Percentiles rank a stretch among this genome's conserved stretches.
phyloP scores from a whole-genome alignment of 768 basidiomycete genomes.

The Guyanaporus albipodus region DNA sequence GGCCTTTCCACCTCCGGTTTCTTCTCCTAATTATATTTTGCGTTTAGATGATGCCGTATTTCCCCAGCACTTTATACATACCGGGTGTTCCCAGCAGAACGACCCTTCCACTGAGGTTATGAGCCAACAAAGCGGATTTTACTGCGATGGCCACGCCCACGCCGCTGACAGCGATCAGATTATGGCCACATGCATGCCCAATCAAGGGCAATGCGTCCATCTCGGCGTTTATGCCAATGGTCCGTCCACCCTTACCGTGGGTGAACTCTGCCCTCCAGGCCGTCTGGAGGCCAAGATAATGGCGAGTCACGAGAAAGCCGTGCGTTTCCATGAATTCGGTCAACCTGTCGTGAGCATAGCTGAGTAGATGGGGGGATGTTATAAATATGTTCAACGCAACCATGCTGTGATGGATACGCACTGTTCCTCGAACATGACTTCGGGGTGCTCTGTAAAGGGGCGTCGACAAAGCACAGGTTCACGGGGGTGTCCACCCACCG shows the following conservation, averaged over 20 bases:
- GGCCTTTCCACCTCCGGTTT: conserved; percentile 74
- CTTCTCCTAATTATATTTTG: conserved; percentile 54
- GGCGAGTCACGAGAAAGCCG: conserved; percentile 67
- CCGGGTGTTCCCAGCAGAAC: conserved; percentile 77
- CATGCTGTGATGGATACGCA: conserved; percentile 27
- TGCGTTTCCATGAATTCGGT: conserved; percentile 62
- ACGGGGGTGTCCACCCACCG: conserved; percentile 38
- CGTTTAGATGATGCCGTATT: background rate
- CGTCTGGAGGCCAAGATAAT: conserved; percentile 67
- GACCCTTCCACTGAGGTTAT: conserved; percentile 61
- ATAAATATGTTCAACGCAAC: conserved; percentile 6
- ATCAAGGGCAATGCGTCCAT: conserved; percentile 60
- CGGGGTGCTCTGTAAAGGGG: conserved; percentile 53
- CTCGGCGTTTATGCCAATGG: conserved; percentile 77
- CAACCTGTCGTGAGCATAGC: conserved; percentile 68
- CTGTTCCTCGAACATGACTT: conserved; percentile 64
- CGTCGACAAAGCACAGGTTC: conserved; percentile 4
- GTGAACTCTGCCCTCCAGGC: conserved; percentile 76
- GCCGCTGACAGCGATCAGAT: conserved; percentile 76
- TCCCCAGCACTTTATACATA: conserved; percentile 24
- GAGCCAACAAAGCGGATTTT: conserved; percentile 60
- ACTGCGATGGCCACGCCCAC: conserved; percentile 72
- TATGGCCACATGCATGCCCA: conserved; percentile 75
- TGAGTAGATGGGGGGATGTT: conserved; percentile 29
- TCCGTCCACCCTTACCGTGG: conserved; percentile 55